Base-by-base conservation (phyloP, 441 rosid species). In the Geranium incanum region DNA sequence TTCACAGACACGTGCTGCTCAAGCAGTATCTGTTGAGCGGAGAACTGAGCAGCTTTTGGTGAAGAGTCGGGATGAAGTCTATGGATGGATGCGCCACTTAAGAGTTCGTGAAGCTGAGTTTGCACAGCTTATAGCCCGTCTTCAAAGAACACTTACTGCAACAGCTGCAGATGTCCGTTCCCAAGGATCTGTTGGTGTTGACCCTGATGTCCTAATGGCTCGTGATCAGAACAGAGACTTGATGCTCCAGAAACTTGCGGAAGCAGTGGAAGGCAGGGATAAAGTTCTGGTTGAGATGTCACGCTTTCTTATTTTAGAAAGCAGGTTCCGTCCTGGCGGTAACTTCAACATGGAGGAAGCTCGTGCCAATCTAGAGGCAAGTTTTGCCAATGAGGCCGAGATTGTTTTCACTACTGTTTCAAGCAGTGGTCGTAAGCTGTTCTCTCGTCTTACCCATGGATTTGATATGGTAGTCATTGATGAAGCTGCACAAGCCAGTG, bases 401-500 rank as follows among this genome's bases (percentile, higher is more conserved):
- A 95, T 95, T 81, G 99, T 95, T 72, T 95, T 95, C 79, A 95
- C 99, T 45, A 95, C 99, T 7, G 99, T 95, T 64, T 95, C 99
- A 66, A 95, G 99, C 83, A 95, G 99, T 79, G 99, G 99, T 36
- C 93, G 98, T 37, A 95, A 95, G 78, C 74, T 92, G 81, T 95
- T 95, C 84, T 89, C 98, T 76, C 96, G 99, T 69, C 96, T 95
- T 36, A 87, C 93, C n/a, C 99, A 95, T 89, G 98, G 99, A 75
- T 95, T 95, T 50, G 99, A 95, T 78, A 95, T 95, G 99, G 99
- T 95, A 39, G 99, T 95, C 78, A 95, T 92, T 45, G 99, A 95
- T 48, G 99, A 95, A 79, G 99, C 99, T 71, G 99, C 99, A 41
- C 99, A 95, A 82, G 99, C 99, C 71, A 92, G 98, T 70, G 99